Percentiles rank a stretch among this genome's conserved stretches.
Conservation (phyloP, 768 basidiomycete species). For the Rhizopogon roseolus region DNA sequence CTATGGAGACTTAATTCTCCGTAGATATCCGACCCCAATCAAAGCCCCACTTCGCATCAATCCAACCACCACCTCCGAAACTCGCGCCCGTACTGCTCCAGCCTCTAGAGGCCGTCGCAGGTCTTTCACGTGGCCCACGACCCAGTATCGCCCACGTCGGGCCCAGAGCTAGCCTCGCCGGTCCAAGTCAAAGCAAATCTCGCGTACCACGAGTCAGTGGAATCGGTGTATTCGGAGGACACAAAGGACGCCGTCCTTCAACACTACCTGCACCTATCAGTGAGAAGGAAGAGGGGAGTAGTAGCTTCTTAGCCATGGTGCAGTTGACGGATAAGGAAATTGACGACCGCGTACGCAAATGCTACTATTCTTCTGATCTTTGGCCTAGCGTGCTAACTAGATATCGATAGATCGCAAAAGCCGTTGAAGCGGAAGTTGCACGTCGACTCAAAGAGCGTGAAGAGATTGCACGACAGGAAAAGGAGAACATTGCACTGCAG, state of each 20-base stretch:
- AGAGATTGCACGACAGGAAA: constrained; percentile 25
- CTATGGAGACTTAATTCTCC: neutral
- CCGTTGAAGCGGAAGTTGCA: constrained; percentile 71
- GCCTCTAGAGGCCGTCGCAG: constrained; percentile 21
- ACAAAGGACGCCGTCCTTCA: constrained; percentile 14
- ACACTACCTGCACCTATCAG: constrained; percentile 6
- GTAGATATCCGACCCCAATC: constrained; percentile 55
- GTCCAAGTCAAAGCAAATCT: constrained; percentile 8
- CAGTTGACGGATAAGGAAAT: constrained; percentile 65
- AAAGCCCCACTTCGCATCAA: constrained; percentile 65
- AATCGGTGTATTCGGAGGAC: constrained; percentile 16
- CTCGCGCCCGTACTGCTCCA: constrained; percentile 45
- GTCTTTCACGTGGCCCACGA: constrained; percentile 21
- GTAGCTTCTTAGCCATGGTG: neutral
- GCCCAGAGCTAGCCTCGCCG: constrained; percentile 1
- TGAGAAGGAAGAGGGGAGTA: constrained; percentile 12
- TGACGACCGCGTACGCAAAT: constrained; percentile 57
- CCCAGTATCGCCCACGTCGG: neutral
- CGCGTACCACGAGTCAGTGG: constrained; percentile 28
- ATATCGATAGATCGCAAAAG: constrained; percentile 54
- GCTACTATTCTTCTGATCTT: neutral
- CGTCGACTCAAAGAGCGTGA: constrained; percentile 50
- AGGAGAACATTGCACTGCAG: constrained; percentile 16
- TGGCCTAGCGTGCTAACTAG: neutral
- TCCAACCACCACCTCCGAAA: constrained; percentile 39